Evolutionary conservation across 768 basidiomycete genomes (phyloP), one percentile per base, ranked within the genome.

Genomic region (Kondoa subrosea): DNA sequence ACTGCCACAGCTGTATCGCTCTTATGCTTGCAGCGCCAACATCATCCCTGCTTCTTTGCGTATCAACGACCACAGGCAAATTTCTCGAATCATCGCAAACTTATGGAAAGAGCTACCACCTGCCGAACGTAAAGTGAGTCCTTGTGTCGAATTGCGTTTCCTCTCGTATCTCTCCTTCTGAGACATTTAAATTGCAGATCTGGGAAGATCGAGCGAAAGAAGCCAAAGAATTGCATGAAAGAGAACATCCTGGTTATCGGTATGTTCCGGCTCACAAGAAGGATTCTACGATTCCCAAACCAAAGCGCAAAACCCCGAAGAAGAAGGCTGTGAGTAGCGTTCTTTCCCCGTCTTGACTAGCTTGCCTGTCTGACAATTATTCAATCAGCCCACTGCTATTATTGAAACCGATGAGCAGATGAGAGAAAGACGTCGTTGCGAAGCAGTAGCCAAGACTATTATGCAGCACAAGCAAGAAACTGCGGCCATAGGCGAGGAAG

Each of bases 31-130:
- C 61, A 3, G 29, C 29, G 15, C 61, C 61, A 63, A 33, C 30
- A 17, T 63, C 8, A 63, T 63, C 4, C 61, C 61, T 27, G 27
- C 61, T 30, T 27, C 61, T 32, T 31, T 63, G 61, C 61, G 61
- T n/a, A 63, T 63, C 61, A 63, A 63, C 61, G 61, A 63, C 29
- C 26, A 63, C 29, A 32, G 26, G 14, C 61, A 63, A 32, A 63
- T 63, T 32, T 63, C 61, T 63, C 61, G 61, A 27, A 63, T 63
- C 30, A 33, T 63, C 29, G 61, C 61, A 8, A 63, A 27, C 17
- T 31, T 63, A 32, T 63, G 61, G 61, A 63, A 63, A n/a, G 27
- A 27, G 27, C 30, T 63, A 16, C 61, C 61, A 32, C 15, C 61
- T n/a, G 30, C 30, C 4, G 27, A 63, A 32, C 15, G 30, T 29